Conservation (phyloP, 179 eudicot genomes). For the Heliamphora pulchella region DNA sequence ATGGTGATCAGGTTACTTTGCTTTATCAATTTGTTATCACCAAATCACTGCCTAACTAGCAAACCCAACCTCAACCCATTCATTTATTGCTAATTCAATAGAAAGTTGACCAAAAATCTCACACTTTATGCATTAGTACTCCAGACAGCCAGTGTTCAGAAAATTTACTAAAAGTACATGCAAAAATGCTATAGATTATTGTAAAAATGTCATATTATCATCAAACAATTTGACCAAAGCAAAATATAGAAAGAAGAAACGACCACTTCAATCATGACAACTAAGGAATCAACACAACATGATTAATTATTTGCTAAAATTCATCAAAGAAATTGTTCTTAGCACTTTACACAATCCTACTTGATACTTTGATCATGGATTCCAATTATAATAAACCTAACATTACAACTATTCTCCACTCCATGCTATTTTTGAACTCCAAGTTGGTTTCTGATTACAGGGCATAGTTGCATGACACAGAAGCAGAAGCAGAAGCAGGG, state of each 20-base stretch:
- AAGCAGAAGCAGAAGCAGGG: too few species aligned
- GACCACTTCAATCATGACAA: not conserved
- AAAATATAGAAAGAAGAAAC: not conserved
- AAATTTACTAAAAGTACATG: not conserved
- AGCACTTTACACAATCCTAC: not conserved
- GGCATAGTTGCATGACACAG: too few species aligned
- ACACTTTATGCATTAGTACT: too few species aligned
- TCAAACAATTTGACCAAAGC: not conserved
- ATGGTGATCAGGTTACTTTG: not conserved
- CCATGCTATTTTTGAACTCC: not conserved
- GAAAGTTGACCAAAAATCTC: too few species aligned
- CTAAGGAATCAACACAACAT: not conserved
- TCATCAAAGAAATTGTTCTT: not conserved
- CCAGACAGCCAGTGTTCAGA: too few species aligned
- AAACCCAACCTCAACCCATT: conserved; percentile 1
- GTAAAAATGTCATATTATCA: not conserved
- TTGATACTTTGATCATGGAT: not conserved
- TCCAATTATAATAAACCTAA: not conserved
- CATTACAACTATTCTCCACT: not conserved
- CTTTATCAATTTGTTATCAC: not conserved
- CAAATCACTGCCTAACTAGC: conserved; percentile 5
- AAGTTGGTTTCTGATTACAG: too few species aligned
- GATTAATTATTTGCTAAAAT: not conserved
- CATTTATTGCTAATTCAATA: not conserved
- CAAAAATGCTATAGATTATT: not conserved